Conservation (phyloP, 176 grass and related monocot genomes). For the Paspalum vaginatum region DNA sequence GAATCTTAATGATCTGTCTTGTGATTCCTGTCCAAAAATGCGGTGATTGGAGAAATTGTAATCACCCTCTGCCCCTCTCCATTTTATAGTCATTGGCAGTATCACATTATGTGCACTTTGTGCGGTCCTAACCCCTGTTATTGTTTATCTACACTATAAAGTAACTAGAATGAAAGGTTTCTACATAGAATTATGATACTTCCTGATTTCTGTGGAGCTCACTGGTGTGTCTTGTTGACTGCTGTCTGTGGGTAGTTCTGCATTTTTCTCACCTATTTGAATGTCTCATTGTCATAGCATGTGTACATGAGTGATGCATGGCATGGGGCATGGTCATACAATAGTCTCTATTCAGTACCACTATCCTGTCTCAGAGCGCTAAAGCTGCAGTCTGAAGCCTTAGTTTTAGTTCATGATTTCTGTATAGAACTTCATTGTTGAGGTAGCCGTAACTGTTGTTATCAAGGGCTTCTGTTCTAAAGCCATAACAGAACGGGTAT, state of each 20-base stretch:
- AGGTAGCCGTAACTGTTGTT: neutral
- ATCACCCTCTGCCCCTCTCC: neutral
- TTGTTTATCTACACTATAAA: neutral
- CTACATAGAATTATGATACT: neutral
- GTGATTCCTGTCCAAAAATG: neutral
- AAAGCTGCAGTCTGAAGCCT: neutral
- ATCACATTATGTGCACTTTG: conserved; percentile 22
- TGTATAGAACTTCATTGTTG: neutral
- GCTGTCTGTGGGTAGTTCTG: neutral
- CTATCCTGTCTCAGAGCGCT: neutral
- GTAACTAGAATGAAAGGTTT: neutral
- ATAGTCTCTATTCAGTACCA: neutral
- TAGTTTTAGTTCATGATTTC: conserved; percentile 4
- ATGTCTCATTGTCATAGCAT: conserved; percentile 23
- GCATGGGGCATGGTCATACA: neutral
- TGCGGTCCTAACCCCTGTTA: neutral
- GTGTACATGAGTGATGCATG: neutral
- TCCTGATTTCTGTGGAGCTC: neutral
- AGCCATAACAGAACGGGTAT: neutral
- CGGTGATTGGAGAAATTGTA: neutral
- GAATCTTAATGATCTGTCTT: conserved; percentile 16
- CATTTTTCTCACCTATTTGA: neutral
- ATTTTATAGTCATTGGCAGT: conserved; percentile 30
- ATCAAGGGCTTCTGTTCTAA: neutral
- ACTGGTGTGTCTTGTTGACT: neutral